Conservation (phyloP, 371 early-diverging fungal species). For the Mortierella sp. region DNA sequence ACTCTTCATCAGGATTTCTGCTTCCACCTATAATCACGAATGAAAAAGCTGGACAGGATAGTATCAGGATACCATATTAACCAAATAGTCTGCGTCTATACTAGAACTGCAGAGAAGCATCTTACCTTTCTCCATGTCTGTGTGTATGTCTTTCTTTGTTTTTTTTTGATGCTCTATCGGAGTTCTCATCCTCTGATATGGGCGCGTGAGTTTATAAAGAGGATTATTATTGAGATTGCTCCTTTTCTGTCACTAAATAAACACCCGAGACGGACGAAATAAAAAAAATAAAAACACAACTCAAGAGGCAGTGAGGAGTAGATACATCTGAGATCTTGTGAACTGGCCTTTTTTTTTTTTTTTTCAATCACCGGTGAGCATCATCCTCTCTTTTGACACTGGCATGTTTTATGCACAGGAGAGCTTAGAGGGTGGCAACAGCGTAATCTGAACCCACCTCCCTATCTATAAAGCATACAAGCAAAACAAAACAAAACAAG, state of each 20-base stretch:
- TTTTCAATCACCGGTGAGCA: neutral
- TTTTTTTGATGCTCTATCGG: neutral
- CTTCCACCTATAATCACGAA: too few relatives aligned
- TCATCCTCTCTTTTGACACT: neutral
- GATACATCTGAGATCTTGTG: neutral
- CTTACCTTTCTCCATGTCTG: neutral
- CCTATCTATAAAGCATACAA: neutral
- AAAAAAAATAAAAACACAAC: neutral
- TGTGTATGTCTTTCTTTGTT: neutral
- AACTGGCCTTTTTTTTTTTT: neutral
- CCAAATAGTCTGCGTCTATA: neutral
- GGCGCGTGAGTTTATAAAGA: slow-evolving; percentile 1
- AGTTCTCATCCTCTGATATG: neutral
- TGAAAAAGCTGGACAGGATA: too few relatives aligned
- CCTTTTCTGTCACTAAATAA: neutral
- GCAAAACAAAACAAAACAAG: too few relatives aligned
- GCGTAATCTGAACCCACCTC: neutral
- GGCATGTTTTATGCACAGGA: neutral
- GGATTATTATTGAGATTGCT: neutral
- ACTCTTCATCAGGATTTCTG: too few relatives aligned
- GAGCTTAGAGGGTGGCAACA: too few relatives aligned
- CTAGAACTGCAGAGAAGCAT: too few relatives aligned
- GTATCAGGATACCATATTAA: neutral
- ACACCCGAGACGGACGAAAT: neutral
- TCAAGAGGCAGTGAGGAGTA: too few relatives aligned